Conservation (phyloP, 345 rosid genomes). For the Syzygium grande region DNA sequence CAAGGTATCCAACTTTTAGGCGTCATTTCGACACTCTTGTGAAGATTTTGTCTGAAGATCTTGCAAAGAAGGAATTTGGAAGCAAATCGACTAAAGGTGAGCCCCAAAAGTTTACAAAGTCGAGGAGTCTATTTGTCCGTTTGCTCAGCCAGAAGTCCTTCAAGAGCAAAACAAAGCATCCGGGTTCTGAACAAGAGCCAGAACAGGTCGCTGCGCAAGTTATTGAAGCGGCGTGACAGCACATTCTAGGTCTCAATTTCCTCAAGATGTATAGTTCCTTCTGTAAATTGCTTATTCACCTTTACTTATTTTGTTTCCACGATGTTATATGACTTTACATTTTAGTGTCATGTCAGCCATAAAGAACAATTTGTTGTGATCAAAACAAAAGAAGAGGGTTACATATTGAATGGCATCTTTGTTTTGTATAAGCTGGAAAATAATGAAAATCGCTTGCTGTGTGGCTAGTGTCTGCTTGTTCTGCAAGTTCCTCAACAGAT, state of each 20-base stretch:
- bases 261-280: not conserved
- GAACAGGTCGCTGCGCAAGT: constrained; percentile 17
- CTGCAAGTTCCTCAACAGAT: not conserved
- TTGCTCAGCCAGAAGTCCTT: constrained; percentile 54
- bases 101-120: constrained; percentile 26
- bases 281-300: not conserved
- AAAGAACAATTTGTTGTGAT: not conserved
- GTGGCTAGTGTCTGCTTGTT: not conserved
- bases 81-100: constrained; percentile 5
- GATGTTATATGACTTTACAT: not conserved
- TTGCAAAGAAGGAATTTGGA: constrained; percentile 35
- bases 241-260: not conserved
- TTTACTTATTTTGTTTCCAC: not conserved
- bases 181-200: constrained; percentile 46
- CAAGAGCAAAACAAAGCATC: constrained; percentile 35
- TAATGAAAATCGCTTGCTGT: not conserved
- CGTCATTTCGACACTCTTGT: constrained; percentile 57
- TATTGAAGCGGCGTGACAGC: constrained; percentile 26
- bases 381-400: not conserved
- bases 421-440: not conserved
- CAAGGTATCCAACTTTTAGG: constrained; percentile 82
- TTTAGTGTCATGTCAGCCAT: not conserved
- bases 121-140: constrained; percentile 47
- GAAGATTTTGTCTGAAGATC: constrained; percentile 51
- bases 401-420: not conserved